Percentiles rank a stretch among this genome's conserved stretches.
Evolutionary conservation across 345 rosid species (phyloP).

Genomic region (Hirschfeldia incana): DNA sequence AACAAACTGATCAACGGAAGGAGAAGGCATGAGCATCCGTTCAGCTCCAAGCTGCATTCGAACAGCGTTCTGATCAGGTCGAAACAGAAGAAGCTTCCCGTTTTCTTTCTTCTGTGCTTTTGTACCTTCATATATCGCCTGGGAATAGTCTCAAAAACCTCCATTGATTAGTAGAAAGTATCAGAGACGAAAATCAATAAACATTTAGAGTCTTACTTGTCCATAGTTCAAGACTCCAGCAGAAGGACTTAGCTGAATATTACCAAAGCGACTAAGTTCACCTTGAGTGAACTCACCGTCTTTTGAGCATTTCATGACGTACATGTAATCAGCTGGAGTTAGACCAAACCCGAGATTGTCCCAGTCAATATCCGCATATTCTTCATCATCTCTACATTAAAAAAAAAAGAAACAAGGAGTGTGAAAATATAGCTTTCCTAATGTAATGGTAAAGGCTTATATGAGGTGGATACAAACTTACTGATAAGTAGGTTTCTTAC

Average conservation of each 20-base stretch:
- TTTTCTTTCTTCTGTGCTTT: slow-evolving; percentile 77
- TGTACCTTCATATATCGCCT: slow-evolving; percentile 83
- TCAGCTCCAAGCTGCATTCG: slow-evolving; percentile 60
- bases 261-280: slow-evolving; percentile 43
- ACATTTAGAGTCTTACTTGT: slow-evolving; percentile 42
- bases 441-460: neutral
- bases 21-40: slow-evolving; percentile 60
- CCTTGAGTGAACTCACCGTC: slow-evolving; percentile 41
- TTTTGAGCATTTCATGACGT: slow-evolving; percentile 54
- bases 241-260: slow-evolving; percentile 53
- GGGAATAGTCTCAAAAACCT: neutral
- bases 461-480: slow-evolving; percentile 22
- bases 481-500: slow-evolving; percentile 19
- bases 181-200: slow-evolving; percentile 4
- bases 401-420: neutral
- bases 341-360: slow-evolving; percentile 77
- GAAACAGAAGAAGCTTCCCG: slow-evolving; percentile 67
- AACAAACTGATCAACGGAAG: slow-evolving; percentile 55
- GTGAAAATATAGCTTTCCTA: slow-evolving; percentile 14
- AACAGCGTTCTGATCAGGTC: slow-evolving; percentile 67
- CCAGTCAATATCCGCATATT: slow-evolving; percentile 77
- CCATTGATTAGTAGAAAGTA: neutral
- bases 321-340: slow-evolving; percentile 75
- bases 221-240: slow-evolving; percentile 65
- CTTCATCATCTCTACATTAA: slow-evolving; percentile 50